A percentile compares a stretch with the other conserved stretches of the same genome.
Conservation (phyloP, 2,329 filamentous ascomycete species). For the Exophiala sp. region DNA sequence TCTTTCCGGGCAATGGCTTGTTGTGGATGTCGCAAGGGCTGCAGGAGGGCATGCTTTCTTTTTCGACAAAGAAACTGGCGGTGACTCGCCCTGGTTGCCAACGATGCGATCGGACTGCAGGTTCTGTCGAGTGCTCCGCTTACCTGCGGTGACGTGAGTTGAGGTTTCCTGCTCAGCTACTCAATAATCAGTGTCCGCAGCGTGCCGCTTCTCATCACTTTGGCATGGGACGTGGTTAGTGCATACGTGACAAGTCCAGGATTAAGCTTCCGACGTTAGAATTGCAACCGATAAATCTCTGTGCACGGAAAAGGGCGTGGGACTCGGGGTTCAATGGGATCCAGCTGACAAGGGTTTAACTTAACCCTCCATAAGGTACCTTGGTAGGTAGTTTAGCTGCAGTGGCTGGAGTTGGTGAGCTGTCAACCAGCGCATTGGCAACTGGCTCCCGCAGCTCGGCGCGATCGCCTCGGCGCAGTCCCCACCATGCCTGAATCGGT, state of each 20-base stretch:
- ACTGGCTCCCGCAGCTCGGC: conserved; percentile 1
- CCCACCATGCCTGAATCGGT: not conserved
- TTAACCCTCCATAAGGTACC: too few species aligned
- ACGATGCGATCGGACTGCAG: not conserved
- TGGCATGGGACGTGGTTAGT: not conserved
- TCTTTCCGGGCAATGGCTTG: not conserved
- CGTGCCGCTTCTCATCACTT: not conserved
- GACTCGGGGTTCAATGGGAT: not conserved
- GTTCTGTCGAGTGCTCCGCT: not conserved
- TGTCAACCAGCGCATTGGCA: conserved; percentile 1
- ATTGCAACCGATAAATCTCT: not conserved
- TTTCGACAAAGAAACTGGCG: not conserved
- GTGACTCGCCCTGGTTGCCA: not conserved
- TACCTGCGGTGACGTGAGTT: not conserved
- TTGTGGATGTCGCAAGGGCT: not conserved
- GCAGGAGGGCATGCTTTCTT: not conserved
- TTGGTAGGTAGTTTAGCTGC: too few species aligned
- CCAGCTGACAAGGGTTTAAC: not conserved
- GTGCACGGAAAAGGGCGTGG: not conserved
- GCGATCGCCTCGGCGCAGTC: not conserved
- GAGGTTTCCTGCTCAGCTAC: not conserved
- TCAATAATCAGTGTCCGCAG: too few species aligned
- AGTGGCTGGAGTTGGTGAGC: not conserved
- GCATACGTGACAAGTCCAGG: not conserved
- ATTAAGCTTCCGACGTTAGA: not conserved